Evolutionary conservation across 2,329 filamentous ascomycete species (phyloP).

Genomic region (Colletotrichum sp.): DNA sequence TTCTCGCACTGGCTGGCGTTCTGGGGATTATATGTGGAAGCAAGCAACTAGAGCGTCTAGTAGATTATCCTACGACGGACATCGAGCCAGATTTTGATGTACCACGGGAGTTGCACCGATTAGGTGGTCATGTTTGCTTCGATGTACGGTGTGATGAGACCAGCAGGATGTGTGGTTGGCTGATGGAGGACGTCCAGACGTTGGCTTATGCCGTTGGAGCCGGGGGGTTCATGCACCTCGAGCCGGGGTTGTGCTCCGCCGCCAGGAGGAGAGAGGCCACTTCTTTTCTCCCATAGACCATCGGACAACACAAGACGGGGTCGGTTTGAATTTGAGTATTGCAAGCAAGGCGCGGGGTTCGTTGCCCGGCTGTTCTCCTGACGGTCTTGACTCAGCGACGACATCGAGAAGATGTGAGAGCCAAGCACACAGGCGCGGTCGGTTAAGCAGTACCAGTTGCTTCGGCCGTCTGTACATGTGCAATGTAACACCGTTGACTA

Average conservation of each 20-base stretch:
- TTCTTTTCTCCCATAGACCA: not conserved
- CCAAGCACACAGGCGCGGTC: not conserved
- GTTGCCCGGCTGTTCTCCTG: not conserved
- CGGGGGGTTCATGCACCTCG: not conserved
- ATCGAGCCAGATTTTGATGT: not conserved
- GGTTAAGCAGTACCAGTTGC: not conserved
- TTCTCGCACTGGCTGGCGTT: not conserved
- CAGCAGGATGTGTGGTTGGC: not conserved
- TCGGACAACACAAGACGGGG: not conserved
- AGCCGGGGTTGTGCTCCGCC: not conserved
- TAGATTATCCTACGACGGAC: not conserved
- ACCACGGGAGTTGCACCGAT: not conserved
- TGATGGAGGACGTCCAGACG: not conserved
- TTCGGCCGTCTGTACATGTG: not conserved
- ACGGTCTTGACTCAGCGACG: not conserved
- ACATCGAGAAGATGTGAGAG: not conserved
- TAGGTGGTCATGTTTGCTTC: not conserved
- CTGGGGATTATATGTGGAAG: not conserved
- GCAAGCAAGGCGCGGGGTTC: not conserved
- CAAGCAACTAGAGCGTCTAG: not conserved
- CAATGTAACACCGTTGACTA: not conserved
- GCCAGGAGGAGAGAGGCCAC: not conserved
- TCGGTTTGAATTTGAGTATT: not conserved
- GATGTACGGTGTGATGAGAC: not conserved
- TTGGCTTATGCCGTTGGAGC: not conserved